Conservation (phyloP, 139 green algal genomes). For the Deuterostichococcus epilithicus region DNA sequence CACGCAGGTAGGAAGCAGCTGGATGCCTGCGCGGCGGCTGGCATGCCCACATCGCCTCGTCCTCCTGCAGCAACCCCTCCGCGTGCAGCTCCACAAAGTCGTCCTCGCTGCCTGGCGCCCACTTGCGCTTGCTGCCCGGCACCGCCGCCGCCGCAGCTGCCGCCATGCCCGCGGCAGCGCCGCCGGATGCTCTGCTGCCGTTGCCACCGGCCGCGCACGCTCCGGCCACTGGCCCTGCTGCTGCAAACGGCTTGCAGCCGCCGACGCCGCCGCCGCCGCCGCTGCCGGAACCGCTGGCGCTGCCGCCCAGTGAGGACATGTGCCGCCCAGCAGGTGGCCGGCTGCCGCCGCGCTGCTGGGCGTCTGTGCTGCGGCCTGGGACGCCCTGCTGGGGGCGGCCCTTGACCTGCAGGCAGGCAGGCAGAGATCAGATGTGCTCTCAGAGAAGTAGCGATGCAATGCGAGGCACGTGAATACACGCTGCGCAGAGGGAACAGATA, state of each 20-base stretch:
- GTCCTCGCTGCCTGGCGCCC: not conserved
- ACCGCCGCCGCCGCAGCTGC: slow-evolving; percentile 1
- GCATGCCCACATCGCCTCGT: not conserved
- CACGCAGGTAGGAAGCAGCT: not conserved
- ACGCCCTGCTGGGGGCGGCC: not conserved
- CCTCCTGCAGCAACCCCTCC: slow-evolving; percentile 9
- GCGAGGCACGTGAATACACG: too few species aligned
- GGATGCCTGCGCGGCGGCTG: not conserved
- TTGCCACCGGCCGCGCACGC: not conserved
- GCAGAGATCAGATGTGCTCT: too few species aligned
- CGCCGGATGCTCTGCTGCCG: not conserved
- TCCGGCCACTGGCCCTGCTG: not conserved
- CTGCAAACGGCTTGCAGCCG: too few species aligned
- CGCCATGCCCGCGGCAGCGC: not conserved
- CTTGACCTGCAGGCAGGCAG: not conserved
- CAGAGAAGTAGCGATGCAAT: too few species aligned
- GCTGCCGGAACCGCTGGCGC: too few species aligned
- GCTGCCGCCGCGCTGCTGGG: too few species aligned
- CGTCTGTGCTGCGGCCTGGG: too few species aligned
- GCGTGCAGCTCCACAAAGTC: not conserved
- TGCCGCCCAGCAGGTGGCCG: too few species aligned
- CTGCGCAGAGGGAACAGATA: too few species aligned
- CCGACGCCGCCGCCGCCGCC: too few species aligned
- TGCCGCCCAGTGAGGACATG: too few species aligned
- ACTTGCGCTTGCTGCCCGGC: not conserved